These are phyloP conservation scores for Tolypocladium pustulatum DNA, from an alignment of 2,329 filamentous ascomycete species.

Conservation along the genomic window DNA sequence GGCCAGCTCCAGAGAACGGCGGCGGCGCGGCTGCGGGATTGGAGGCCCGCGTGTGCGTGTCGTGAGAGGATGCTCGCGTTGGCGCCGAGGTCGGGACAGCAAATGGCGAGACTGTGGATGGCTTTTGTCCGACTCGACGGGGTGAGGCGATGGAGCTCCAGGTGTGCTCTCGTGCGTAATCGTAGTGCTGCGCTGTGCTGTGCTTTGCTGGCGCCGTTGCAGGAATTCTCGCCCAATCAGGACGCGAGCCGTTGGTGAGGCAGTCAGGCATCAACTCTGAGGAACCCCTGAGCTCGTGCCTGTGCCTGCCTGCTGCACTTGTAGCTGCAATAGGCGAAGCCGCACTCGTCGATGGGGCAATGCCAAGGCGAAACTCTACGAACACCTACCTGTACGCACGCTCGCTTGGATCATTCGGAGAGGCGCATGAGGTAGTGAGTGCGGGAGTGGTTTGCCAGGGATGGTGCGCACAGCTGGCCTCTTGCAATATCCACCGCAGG, in stretches of 20 bases:
- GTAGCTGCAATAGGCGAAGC: neutral
- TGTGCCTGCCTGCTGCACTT: neutral
- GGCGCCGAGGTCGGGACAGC: neutral
- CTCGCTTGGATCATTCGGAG: neutral
- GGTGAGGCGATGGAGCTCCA: neutral
- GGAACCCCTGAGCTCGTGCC: conserved; percentile 2
- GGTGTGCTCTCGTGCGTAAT: neutral
- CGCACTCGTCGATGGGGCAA: neutral
- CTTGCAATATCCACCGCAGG: neutral
- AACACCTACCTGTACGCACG: neutral
- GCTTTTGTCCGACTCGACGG: conserved; percentile 1
- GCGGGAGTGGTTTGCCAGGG: neutral
- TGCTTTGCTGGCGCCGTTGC: neutral
- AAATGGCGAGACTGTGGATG: neutral
- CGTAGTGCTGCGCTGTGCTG: neutral
- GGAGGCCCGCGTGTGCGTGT: conserved; percentile 2
- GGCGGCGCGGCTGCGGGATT: conserved; percentile 4
- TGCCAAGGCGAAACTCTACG: neutral
- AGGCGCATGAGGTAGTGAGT: neutral
- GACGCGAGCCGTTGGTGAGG: conserved; percentile 15
- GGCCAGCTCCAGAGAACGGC: conserved; percentile 7
- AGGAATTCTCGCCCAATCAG: conserved; percentile 18
- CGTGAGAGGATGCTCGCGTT: neutral
- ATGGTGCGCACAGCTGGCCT: neutral
- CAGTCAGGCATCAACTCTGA: conserved; percentile 25